Base-by-base conservation (phyloP, 176 grass and related monocot species). In the Dactylis glomerata region DNA sequence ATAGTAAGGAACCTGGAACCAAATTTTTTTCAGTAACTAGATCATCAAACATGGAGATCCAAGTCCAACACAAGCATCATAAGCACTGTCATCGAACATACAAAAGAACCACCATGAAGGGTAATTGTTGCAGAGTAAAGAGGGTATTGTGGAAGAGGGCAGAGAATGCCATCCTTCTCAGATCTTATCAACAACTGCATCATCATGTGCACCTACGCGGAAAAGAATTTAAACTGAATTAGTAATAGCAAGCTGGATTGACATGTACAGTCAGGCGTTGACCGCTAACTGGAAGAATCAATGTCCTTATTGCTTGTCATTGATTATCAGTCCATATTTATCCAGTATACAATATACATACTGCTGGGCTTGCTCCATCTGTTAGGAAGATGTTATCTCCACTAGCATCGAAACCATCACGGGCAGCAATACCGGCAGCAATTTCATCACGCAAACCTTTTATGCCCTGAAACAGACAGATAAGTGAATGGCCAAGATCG, bases 111-210 rank as follows among this genome's bases (percentile, higher is more conserved):
- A 36, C 96, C 93, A 61, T 96, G 96, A 78, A 99, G 96, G 80
- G 91, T 88, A 86, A 99, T 96, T 22, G 96, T 92, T 50, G 93
- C 96, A 83, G 96, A 99, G 76, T 99, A 99, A 37, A 99, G 74
- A 0, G 93, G 93, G 82, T 99, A 99, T 85, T 99, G 96, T 66
- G 96, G 93, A 80, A 96, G 94, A 84, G 96, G 96, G 70, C 91
- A 94, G 63, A 99, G 86, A 90, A 99, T 96, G 77, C 96, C 96
- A 74, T 99, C 96, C 73, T 94, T 96, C 93, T 99, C 91, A 62
- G 91, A 94, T 6, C 93, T 90, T 80, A 99, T 86, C 86, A 99
- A 70, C 73, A 99, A 83, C 67, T 99, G 96, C 93, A 96, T 94
- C 96, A 99, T 99, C 91, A 96, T 96, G 76, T 94, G 96, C 69